Conservation (phyloP, 352 stramenopile genomes). For the Aphanomyces stellatus region DNA sequence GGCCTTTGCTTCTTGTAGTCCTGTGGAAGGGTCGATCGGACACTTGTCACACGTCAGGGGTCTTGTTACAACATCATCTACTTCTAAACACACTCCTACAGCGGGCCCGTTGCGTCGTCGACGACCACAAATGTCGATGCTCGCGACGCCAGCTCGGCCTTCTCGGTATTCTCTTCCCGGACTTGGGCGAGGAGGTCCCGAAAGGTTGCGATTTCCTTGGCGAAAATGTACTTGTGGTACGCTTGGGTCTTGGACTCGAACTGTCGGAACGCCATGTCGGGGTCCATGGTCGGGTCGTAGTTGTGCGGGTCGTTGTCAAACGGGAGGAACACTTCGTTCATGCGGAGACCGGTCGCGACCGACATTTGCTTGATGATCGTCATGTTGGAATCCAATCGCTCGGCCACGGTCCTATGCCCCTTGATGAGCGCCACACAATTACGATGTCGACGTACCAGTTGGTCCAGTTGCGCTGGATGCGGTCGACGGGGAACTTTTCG, state of each 20-base stretch:
- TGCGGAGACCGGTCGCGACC: slow-evolving; percentile 10
- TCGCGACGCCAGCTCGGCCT: not conserved
- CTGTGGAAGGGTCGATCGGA: too few relatives aligned
- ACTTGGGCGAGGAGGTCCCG: slow-evolving; percentile 9
- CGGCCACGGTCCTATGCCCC: not conserved
- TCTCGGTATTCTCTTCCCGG: slow-evolving; percentile 4
- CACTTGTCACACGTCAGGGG: too few relatives aligned
- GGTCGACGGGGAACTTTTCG: slow-evolving; percentile 19
- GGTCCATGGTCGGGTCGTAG: not conserved
- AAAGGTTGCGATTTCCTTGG: slow-evolving; percentile 6
- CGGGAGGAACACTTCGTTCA: slow-evolving; percentile 11
- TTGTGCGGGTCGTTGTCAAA: slow-evolving; percentile 10
- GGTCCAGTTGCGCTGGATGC: slow-evolving; percentile 20
- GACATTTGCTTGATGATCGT: slow-evolving; percentile 19
- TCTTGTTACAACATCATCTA: too few relatives aligned
- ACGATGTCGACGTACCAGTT: slow-evolving; percentile 9
- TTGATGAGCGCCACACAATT: not conserved
- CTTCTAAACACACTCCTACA: too few relatives aligned
- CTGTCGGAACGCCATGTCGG: not conserved
- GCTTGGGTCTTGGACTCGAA: slow-evolving; percentile 14
- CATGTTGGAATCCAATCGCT: not conserved
- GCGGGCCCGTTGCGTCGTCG: too few relatives aligned
- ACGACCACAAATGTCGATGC: not conserved
- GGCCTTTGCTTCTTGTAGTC: too few relatives aligned
- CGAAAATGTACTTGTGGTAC: slow-evolving; percentile 17